Percentiles rank a stretch among this genome's conserved stretches.
Conservation (phyloP, 2,329 filamentous ascomycete genomes). For the Trichoderma afroharzianum region DNA sequence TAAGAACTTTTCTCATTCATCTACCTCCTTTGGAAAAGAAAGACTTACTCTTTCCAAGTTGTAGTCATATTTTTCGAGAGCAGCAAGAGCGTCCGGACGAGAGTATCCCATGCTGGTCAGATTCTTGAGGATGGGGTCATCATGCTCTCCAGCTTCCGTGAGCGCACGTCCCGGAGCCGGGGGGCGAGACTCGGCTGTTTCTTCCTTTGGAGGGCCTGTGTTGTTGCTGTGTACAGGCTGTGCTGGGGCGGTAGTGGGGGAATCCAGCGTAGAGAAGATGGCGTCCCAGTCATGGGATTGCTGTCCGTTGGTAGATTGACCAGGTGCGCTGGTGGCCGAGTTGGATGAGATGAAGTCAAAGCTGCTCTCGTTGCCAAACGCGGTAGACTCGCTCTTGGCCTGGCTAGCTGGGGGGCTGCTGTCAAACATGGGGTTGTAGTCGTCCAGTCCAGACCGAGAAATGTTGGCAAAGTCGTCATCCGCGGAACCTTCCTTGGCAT, state of each 20-base stretch:
- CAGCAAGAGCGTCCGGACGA: conserved; percentile 67
- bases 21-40: background rate
- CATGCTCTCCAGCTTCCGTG: conserved; percentile 71
- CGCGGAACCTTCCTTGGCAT: conserved; percentile 74
- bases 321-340: conserved; percentile 28
- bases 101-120: conserved; percentile 86
- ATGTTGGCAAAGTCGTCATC: conserved; percentile 79
- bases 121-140: conserved; percentile 88
- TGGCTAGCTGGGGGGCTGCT: conserved; percentile 58
- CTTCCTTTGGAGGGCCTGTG: conserved; percentile 7
- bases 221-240: conserved; percentile 13
- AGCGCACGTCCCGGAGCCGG: conserved; percentile 58
- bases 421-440: conserved; percentile 81
- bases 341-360: conserved; percentile 54
- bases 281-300: conserved; percentile 84
- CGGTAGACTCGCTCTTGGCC: conserved; percentile 50
- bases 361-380: conserved; percentile 53
- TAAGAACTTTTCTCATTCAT: background rate
- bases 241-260: conserved; percentile 37
- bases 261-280: conserved; percentile 80
- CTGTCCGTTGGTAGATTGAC: conserved; percentile 39
- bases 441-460: conserved; percentile 66
- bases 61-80: conserved; percentile 93
- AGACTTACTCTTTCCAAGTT: conserved; percentile 83
- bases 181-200: conserved; percentile 26